Evolutionary conservation across 1,284 basidiomycete species (phyloP), one percentile per base, ranked within the genome.

Genomic region (Meira miltonrushii): DNA sequence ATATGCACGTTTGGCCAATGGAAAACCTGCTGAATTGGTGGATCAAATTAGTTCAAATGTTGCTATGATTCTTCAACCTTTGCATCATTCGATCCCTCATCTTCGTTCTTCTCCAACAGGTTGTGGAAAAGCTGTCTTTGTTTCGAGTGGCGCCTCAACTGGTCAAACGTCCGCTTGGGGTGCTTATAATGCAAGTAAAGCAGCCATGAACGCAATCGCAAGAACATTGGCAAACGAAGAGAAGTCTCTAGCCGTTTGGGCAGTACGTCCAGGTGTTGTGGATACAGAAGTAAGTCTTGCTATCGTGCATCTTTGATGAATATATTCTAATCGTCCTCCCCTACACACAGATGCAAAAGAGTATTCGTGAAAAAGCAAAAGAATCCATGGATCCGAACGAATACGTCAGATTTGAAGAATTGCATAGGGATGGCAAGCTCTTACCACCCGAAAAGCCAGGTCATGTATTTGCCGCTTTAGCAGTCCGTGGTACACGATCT

Each of bases 221-320:
- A 89, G 90, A 66, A 93, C 90, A 0, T 80, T 93, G 6, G 88
- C 87, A 3, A 84, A 85, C 63, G 92, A 93, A 78, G 90, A 94
- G 75, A 83, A 85, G 2, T 79, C 82, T 19, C 79, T 94, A n/a
- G 82, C 84, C 1, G 85, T 84, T 11, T 82, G 93, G 33, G 87
- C 90, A 6, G 68, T 94, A 1, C 84, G 90, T 0, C 92, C 92
- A 0, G 91, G 91, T 17, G 87, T 87, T 76, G 89, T 93, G 10
- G 86, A 91, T 53, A 80, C 72, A 46, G 74, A 78, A 54, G 69
- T 75, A 62, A 49, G 71, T 66, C 5, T 28, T 1, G 15, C 17
- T 5, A 5, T 17, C 17, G 7, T n/a, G 19, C 13, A 19, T 39
- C 19, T 23, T 41, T 41, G n/a, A n/a, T 58, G 40, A 39, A 4